These are phyloP conservation scores for Fragilariopsis cylindrus DNA, from an alignment of 108 stramenopile species.

Conservation along the genomic window DNA sequence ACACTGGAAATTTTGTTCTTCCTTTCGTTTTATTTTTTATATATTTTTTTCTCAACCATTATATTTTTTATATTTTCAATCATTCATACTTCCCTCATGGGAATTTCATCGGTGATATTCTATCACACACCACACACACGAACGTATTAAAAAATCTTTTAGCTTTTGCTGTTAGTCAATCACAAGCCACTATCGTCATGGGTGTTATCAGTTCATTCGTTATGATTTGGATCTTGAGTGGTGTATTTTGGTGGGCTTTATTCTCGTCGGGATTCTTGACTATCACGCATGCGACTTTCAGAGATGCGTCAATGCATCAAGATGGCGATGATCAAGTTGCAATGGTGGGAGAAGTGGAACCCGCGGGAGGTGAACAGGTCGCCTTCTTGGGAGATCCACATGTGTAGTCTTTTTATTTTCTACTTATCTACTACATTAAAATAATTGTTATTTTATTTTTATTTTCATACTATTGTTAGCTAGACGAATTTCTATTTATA, in stretches of 20 bases:
- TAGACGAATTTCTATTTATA: too few relatives aligned
- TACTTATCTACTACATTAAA: too few relatives aligned
- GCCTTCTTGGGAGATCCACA: conserved; percentile 29
- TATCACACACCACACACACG: too few relatives aligned
- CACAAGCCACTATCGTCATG: conserved; percentile 78
- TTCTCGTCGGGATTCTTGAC: conserved; percentile 78
- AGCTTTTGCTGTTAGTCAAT: conserved; percentile 69
- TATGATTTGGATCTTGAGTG: conserved; percentile 60
- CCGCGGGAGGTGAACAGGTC: conserved; percentile 25
- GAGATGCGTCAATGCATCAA: conserved; percentile 90
- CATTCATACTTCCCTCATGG: not conserved
- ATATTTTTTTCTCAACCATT: not conserved
- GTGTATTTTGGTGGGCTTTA: conserved; percentile 87
- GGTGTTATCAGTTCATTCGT: conserved; percentile 59
- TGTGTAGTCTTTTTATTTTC: not conserved
- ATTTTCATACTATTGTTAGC: too few relatives aligned
- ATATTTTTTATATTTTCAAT: not conserved
- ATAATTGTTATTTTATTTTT: too few relatives aligned
- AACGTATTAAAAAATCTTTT: too few relatives aligned
- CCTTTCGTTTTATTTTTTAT: not conserved
- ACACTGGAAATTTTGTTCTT: not conserved
- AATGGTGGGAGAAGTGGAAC: conserved; percentile 77
- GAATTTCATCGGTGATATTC: too few relatives aligned
- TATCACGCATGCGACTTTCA: conserved; percentile 64
- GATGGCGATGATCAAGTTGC: conserved; percentile 83